These are phyloP conservation scores for Wickerhamomyces bovis DNA, from an alignment of 805 yeast genomes.

Conservation along the genomic window DNA sequence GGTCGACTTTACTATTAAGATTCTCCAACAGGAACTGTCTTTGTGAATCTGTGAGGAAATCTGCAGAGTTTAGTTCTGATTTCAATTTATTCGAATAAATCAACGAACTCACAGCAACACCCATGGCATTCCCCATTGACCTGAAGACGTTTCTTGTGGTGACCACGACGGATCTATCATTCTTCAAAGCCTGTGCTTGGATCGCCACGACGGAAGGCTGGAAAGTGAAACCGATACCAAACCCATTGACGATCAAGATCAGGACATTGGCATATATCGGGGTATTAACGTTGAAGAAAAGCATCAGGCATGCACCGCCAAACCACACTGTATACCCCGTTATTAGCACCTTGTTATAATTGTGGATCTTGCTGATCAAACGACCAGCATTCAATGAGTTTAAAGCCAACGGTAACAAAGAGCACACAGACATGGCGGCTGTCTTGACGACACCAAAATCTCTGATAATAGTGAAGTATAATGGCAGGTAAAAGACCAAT, in stretches of 20 bases:
- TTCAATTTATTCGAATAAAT: background rate
- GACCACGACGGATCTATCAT: conserved; percentile 53
- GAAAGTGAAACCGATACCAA: conserved; percentile 24
- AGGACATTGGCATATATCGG: background rate
- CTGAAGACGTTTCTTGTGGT: conserved; percentile 50
- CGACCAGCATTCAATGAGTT: conserved; percentile 11
- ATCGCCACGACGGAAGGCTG: conserved; percentile 33
- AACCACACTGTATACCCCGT: conserved; percentile 16
- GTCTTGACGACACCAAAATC: conserved; percentile 4
- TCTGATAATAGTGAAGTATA: conserved; percentile 27
- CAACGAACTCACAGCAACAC: conserved; percentile 36
- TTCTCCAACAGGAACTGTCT: background rate
- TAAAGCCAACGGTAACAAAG: conserved; percentile 11
- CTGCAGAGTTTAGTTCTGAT: background rate
- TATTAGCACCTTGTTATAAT: conserved; percentile 11
- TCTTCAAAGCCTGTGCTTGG: conserved; percentile 44
- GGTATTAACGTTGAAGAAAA: background rate
- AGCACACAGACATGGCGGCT: conserved; percentile 12
- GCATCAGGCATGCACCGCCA: background rate
- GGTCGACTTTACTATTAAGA: background rate
- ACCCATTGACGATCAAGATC: conserved; percentile 27
- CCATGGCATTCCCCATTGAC: conserved; percentile 55
- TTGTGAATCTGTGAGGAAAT: background rate
- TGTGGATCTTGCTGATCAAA: conserved; percentile 13
- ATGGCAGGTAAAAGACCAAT: conserved; percentile 41